phyloP scores from a whole-genome alignment of 345 rosid genomes.

The Geranium brycei region DNA sequence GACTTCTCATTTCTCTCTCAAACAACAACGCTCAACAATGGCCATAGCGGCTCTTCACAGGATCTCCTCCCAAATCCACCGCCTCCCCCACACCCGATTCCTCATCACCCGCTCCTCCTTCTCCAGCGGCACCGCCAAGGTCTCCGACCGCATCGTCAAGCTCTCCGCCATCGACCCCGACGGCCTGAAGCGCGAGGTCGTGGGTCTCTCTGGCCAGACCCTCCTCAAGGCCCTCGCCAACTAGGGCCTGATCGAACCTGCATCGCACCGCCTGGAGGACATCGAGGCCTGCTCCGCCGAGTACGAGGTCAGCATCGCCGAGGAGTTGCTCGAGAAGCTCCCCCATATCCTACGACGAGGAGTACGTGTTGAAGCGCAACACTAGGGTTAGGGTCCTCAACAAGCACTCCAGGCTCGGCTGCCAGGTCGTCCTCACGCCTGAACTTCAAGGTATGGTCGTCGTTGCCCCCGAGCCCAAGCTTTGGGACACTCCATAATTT shows the following conservation, averaged over 20 bases:
- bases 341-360: constrained; percentile 93
- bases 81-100: constrained; percentile 32
- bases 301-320: constrained; percentile 94
- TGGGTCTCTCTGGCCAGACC: constrained; percentile 81
- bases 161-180: constrained; percentile 71
- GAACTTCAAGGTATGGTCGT: constrained; percentile 97
- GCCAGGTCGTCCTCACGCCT: constrained; percentile 70
- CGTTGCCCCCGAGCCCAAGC: constrained; percentile 88
- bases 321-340: constrained; percentile 84
- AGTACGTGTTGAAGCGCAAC: constrained; percentile 64
- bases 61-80: constrained; percentile 47
- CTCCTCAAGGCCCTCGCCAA: constrained; percentile 69
- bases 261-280: constrained; percentile 82
- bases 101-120: constrained; percentile 21
- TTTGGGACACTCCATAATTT: constrained; percentile 90
- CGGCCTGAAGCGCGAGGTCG: constrained; percentile 56
- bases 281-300: constrained; percentile 98
- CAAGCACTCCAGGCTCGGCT: constrained; percentile 77
- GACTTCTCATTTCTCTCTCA: no score
- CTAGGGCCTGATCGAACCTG: constrained; percentile 73
- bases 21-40: no score
- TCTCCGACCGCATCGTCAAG: constrained; percentile 80
- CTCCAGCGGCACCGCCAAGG: constrained; percentile 41
- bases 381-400: constrained; percentile 81
- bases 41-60: no score